Percentiles rank a stretch among this genome's conserved stretches.
Conservation (phyloP, 371 early-diverging fungal genomes). For the Dinochytrium kinnereticum region DNA sequence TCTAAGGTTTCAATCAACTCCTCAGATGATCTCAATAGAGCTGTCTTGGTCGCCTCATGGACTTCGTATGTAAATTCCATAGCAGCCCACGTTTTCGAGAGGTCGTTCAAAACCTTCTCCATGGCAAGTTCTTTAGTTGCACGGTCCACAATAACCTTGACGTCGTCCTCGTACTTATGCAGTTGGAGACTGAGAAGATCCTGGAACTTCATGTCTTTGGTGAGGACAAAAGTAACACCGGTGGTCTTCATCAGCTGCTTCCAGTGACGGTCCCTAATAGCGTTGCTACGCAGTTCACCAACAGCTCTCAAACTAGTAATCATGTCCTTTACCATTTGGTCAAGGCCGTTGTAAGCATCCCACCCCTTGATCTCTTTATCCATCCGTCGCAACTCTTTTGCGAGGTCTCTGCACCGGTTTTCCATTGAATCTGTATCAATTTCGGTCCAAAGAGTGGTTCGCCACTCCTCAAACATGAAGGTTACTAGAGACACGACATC, state of each 20-base stretch:
- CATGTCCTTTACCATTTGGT: conserved; percentile 71
- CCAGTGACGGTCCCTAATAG: conserved; percentile 70
- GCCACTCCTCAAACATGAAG: conserved; percentile 65
- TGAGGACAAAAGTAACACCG: conserved; percentile 66
- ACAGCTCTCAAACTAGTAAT: conserved; percentile 64
- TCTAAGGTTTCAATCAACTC: conserved; percentile 67
- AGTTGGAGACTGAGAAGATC: conserved; percentile 65
- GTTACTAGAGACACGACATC: conserved; percentile 64
- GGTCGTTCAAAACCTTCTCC: conserved; percentile 67
- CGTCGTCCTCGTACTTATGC: conserved; percentile 70
- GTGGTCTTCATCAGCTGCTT: conserved; percentile 71
- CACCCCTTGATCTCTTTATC: conserved; percentile 72
- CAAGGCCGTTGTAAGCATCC: conserved; percentile 66
- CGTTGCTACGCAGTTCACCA: conserved; percentile 65
- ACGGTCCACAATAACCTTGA: conserved; percentile 66
- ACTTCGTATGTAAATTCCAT: conserved; percentile 70
- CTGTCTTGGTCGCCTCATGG: conserved; percentile 59
- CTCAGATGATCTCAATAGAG: conserved; percentile 59
- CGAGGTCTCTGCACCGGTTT: conserved; percentile 59
- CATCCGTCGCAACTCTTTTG: conserved; percentile 65
- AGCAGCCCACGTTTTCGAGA: conserved; percentile 61
- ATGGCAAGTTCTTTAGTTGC: conserved; percentile 68
- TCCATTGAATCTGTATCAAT: conserved; percentile 69
- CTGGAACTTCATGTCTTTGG: conserved; percentile 67
- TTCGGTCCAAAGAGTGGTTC: conserved; percentile 63